Evolutionary conservation across 257 asterid species (phyloP).

Genomic region (Scutellaria minor): DNA sequence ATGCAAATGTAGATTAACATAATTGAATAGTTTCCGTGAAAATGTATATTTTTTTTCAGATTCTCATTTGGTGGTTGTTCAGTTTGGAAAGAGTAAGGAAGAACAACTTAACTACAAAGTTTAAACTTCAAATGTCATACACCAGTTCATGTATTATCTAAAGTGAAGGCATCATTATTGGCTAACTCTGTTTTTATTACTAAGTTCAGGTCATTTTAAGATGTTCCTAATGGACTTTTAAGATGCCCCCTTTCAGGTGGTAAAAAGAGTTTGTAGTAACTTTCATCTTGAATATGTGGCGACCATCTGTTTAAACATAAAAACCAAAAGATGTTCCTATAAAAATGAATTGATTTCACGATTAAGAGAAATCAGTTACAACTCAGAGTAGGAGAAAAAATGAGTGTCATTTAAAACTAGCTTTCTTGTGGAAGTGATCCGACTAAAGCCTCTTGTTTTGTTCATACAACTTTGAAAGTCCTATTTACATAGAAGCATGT

Average conservation of each 20-base stretch:
- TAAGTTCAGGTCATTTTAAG: slow-evolving; percentile 5
- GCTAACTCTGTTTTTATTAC: neutral
- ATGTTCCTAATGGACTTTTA: neutral
- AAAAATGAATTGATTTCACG: neutral
- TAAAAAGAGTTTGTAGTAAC: neutral
- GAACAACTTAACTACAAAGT: neutral
- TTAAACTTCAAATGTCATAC: neutral
- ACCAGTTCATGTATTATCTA: neutral
- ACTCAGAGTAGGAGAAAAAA: neutral
- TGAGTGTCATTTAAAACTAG: neutral
- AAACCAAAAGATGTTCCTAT: neutral
- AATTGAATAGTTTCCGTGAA: slow-evolving; percentile 4
- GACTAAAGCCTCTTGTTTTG: neutral
- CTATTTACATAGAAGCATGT: neutral
- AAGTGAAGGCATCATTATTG: slow-evolving; percentile 11
- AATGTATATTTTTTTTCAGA: slow-evolving; percentile 6
- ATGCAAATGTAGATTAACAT: neutral
- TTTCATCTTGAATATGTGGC: neutral
- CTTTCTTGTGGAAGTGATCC: neutral
- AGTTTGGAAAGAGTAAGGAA: neutral
- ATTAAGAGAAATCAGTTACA: neutral
- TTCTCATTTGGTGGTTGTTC: neutral
- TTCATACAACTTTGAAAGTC: neutral
- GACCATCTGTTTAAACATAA: slow-evolving; percentile 1
- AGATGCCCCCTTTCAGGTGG: neutral